phyloP scores from a whole-genome alignment of 2,329 filamentous ascomycete genomes.

The Seiridium cupressi region DNA sequence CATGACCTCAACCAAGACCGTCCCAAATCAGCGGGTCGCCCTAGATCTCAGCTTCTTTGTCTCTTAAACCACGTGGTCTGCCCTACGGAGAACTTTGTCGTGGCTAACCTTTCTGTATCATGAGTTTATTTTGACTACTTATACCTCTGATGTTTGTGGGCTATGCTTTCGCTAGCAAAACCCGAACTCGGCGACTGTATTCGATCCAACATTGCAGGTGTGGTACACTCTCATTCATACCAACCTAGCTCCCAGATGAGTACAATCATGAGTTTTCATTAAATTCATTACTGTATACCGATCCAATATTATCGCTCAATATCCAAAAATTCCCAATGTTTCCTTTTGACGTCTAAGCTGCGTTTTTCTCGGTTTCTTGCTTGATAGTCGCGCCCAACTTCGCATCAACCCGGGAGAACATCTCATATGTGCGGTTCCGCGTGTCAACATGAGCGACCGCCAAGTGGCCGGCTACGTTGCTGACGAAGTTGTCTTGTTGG shows the following conservation, averaged over 20 bases:
- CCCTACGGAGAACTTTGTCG: not conserved
- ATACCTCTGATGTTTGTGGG: too few species aligned
- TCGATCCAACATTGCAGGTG: too few species aligned
- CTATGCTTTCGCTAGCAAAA: too few species aligned
- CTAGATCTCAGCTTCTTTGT: not conserved
- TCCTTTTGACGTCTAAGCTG: not conserved
- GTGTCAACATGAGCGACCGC: slow-evolving; percentile 51
- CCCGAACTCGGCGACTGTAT: too few species aligned
- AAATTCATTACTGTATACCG: not conserved
- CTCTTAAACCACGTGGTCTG: not conserved
- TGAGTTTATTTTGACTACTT: not conserved
- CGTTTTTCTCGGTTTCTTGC: slow-evolving; percentile 48
- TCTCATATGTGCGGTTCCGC: slow-evolving; percentile 56
- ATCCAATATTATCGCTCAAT: not conserved
- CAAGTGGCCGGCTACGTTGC: slow-evolving; percentile 58
- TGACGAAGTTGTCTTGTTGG: slow-evolving; percentile 61
- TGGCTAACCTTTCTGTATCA: too few species aligned
- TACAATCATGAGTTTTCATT: not conserved
- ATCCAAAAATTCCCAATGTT: not conserved
- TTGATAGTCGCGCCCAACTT: slow-evolving; percentile 52
- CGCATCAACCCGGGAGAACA: slow-evolving; percentile 57
- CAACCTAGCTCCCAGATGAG: too few species aligned
- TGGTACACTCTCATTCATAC: too few species aligned
- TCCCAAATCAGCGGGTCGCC: not conserved
- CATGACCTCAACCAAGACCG: not conserved